Evolutionary conservation across 345 rosid genomes (phyloP).

Genomic region (Pistacia vera): DNA sequence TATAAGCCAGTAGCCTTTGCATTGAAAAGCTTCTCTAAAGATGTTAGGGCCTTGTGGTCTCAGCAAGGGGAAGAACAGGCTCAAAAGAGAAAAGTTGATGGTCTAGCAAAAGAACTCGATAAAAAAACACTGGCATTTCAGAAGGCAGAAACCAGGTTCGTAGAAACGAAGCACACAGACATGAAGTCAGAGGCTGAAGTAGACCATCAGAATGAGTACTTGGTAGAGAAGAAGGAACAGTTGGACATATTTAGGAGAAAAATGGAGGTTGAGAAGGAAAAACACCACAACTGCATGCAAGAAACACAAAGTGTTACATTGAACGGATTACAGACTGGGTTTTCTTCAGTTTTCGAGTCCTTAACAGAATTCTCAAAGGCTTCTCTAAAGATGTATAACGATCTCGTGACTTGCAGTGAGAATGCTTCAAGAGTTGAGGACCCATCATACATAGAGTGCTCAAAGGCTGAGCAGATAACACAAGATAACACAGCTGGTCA

Average conservation of each 20-base stretch:
- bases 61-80: conserved; percentile 70
- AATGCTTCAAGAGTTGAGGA: conserved; percentile 30
- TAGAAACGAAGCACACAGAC: conserved; percentile 46
- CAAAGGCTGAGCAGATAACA: conserved; percentile 37
- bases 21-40: conserved; percentile 64
- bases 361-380: conserved; percentile 54
- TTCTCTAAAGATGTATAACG: conserved; percentile 54
- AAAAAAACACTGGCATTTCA: conserved; percentile 44
- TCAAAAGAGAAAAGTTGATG: conserved; percentile 68
- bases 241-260: conserved; percentile 50
- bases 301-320: conserved; percentile 63
- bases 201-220: conserved; percentile 21
- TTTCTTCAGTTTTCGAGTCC: conserved; percentile 49
- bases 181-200: conserved; percentile 30
- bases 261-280: conserved; percentile 55
- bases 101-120: conserved; percentile 61
- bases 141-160: conserved; percentile 49
- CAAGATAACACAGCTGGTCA: background rate
- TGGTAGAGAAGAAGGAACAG: conserved; percentile 47
- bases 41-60: conserved; percentile 56
- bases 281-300: conserved; percentile 48
- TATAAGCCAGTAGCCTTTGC: conserved; percentile 46
- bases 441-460: conserved; percentile 35
- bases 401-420: conserved; percentile 39
- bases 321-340: conserved; percentile 58